A percentile compares a stretch with the other conserved stretches of the same genome.
These are phyloP conservation scores for Biscogniauxia sp. DNA, from an alignment of 2,329 filamentous ascomycete species.

Conservation along the genomic window DNA sequence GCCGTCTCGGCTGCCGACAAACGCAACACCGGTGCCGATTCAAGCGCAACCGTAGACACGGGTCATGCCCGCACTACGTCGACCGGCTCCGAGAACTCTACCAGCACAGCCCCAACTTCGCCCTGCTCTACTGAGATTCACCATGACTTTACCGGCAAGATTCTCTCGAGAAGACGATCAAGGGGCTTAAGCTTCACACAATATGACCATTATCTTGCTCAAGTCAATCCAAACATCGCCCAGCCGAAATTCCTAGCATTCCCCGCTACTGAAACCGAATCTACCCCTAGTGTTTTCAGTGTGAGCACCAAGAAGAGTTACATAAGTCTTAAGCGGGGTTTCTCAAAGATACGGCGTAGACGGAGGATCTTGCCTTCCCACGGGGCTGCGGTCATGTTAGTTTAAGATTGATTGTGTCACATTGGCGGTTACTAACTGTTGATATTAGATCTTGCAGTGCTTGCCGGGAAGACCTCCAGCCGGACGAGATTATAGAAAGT, in stretches of 20 bases:
- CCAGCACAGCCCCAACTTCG: conserved; percentile 41
- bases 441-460: conserved; percentile 51
- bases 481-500: conserved; percentile 42
- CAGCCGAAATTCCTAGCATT: conserved; percentile 41
- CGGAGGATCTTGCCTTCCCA: conserved; percentile 36
- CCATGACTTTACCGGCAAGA: conserved; percentile 22
- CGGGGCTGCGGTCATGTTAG: conserved; percentile 30
- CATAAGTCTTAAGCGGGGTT: conserved; percentile 43
- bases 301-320: conserved; percentile 45
- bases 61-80: conserved; percentile 46
- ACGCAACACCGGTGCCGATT: conserved; percentile 41
- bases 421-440: conserved; percentile 9
- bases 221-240: conserved; percentile 42
- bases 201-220: conserved; percentile 51
- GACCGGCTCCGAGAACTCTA: conserved; percentile 39
- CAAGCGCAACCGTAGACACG: conserved; percentile 39
- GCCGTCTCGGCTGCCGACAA: conserved; percentile 31
- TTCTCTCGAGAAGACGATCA: conserved; percentile 32
- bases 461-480: conserved; percentile 53
- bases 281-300: conserved; percentile 43
- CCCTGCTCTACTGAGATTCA: conserved; percentile 39
- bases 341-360: conserved; percentile 43
- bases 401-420: conserved; percentile 6
- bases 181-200: conserved; percentile 46
- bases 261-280: conserved; percentile 28